Evolutionary conservation across 148 eudicot genomes (phyloP), one percentile per base, ranked within the genome.

Genomic region (Vaccinium darrowii): DNA sequence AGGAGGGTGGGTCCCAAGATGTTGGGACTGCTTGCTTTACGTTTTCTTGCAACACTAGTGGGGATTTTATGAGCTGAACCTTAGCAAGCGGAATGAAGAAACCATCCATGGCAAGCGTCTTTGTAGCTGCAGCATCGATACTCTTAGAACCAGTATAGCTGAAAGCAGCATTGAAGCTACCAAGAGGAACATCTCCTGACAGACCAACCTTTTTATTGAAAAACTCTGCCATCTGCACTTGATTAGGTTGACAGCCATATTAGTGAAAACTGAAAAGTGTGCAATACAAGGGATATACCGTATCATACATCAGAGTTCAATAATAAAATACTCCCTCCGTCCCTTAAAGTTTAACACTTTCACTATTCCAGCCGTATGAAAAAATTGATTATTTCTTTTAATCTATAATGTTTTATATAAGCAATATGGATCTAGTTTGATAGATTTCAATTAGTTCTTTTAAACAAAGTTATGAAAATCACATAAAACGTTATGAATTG

Each of bases 131-230:
- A 76, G 93, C 88, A 85, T 96, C 98, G 33, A 92, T 76, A 79
- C 90, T 90, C 90, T 91, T 93, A n/a, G 94, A 91, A 76, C 98
- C 95, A 73, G 97, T 92, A 86, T 89, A 94, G 87, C 94, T 96
- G 86, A 93, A 96, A 21, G 95, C 97, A 86, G 94, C 91, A 90
- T 92, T 96, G 93, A 96, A 96, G 91, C 95, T 88, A 86, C 98
- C 98, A 79, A 96, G 94, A 79, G 98, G 97, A 78, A 89, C 79
- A 56, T 84, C 84, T 51, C 89, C 97, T n/a, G 90, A 84, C 74
- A 96, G 87, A 85, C 90, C 88, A 30, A 94, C 94, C 81, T 88
- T 94, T 84, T 87, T 89, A 91, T 96, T 96, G 88, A 91, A 92
- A 84, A 90, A 91, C 75, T 92, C 98, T 72, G 90, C 94, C 98